A percentile compares a stretch with the other conserved stretches of the same genome.
phyloP scores from a whole-genome alignment of 106 monocot species.

The Allium cepa region DNA sequence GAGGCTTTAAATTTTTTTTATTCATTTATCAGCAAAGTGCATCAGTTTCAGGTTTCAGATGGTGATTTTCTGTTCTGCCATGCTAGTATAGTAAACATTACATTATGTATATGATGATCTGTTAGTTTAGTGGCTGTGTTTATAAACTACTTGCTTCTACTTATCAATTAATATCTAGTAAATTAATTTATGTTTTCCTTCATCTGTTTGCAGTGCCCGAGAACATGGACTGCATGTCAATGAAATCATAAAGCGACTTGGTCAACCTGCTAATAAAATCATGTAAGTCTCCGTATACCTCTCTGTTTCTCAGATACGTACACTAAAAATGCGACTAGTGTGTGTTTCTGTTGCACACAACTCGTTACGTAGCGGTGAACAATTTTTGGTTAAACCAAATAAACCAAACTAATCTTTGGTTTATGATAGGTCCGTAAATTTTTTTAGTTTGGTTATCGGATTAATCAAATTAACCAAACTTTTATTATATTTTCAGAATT shows the following conservation, averaged over 20 bases:
- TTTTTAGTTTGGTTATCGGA: too few species aligned
- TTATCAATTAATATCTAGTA: neutral
- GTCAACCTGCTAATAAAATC: constrained; percentile 33
- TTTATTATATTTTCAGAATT: too few species aligned
- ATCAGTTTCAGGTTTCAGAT: neutral
- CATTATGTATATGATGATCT: neutral
- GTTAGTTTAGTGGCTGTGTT: neutral
- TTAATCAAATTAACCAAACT: too few species aligned
- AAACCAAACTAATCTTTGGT: too few species aligned
- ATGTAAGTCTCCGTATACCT: constrained; percentile 20
- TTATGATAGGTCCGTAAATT: too few species aligned
- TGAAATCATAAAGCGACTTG: constrained; percentile 41
- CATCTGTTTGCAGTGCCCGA: constrained; percentile 21
- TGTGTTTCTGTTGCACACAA: neutral
- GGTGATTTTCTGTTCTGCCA: neutral
- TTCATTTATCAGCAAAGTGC: too few species aligned
- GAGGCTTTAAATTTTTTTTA: too few species aligned
- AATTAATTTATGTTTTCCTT: neutral
- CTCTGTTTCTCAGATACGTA: neutral
- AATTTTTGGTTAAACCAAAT: too few species aligned
- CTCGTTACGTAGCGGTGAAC: neutral
- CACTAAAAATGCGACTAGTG: too few species aligned
- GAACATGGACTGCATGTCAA: constrained; percentile 70
- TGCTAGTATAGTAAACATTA: neutral
- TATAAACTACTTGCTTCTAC: neutral